Evolutionary conservation across 495 filamentous ascomycete genomes (phyloP).

Genomic region (Xylaria palmicola): DNA sequence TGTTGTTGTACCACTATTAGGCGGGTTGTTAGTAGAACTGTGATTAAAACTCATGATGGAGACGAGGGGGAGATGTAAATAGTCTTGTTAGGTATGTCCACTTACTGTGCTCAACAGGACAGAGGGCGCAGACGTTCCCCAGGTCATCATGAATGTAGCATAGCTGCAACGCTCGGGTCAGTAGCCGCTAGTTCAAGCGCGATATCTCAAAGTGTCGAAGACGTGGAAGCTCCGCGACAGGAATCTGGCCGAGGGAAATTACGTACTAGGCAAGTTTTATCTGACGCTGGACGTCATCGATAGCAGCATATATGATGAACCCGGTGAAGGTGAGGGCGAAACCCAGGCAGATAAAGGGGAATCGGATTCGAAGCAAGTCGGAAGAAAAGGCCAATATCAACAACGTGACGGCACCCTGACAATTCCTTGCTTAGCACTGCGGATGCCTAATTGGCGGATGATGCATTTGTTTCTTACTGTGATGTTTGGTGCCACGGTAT

Average conservation of each 20-base stretch:
- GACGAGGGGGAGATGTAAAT: too few species aligned
- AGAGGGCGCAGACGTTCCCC: slow-evolving; percentile 61
- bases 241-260: not conserved
- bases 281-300: slow-evolving; percentile 56
- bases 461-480: slow-evolving; percentile 27
- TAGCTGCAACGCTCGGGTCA: slow-evolving; percentile 36
- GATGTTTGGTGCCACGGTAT: slow-evolving; percentile 72
- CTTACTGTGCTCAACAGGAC: slow-evolving; percentile 50
- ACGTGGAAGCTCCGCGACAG: too few species aligned
- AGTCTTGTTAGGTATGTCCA: too few species aligned
- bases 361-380: slow-evolving; percentile 64
- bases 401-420: slow-evolving; percentile 64
- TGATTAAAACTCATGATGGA: too few species aligned
- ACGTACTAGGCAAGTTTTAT: slow-evolving; percentile 60
- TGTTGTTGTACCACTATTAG: slow-evolving; percentile 71
- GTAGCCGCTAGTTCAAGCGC: not conserved
- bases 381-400: slow-evolving; percentile 67
- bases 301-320: slow-evolving; percentile 71
- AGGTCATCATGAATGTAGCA: slow-evolving; percentile 80
- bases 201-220: not conserved
- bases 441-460: not conserved
- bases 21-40: not conserved
- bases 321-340: slow-evolving; percentile 73
- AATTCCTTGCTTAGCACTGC: slow-evolving; percentile 24
- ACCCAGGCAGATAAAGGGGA: slow-evolving; percentile 70